phyloP scores from a whole-genome alignment of 768 basidiomycete genomes.

The Pleurotus djamor region DNA sequence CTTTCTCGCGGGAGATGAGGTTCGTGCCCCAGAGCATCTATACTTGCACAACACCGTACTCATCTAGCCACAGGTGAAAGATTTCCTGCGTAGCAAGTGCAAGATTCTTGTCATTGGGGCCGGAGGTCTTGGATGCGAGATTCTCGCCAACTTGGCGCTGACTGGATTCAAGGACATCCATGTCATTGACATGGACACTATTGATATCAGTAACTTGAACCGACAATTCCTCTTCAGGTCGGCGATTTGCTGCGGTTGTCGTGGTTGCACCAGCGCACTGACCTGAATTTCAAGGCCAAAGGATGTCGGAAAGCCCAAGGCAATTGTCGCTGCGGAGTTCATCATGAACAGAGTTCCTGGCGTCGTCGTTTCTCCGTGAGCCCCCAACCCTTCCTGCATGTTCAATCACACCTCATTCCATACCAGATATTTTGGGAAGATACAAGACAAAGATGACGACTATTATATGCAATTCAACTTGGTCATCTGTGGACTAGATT shows the following conservation, averaged over 20 bases:
- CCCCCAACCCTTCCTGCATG: conserved; percentile 11
- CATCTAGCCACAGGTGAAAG: conserved; percentile 63
- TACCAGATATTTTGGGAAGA: conserved; percentile 89
- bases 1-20: conserved; percentile 80
- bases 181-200: conserved; percentile 99
- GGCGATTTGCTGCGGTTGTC: conserved; percentile 4
- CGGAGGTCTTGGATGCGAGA: conserved; percentile 97
- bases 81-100: conserved; percentile 77
- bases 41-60: conserved; percentile 1
- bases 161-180: conserved; percentile 98
- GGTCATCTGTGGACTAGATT: conserved; percentile 96
- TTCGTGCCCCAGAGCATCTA: conserved; percentile 30
- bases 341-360: conserved; percentile 97
- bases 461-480: conserved; percentile 98
- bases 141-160: conserved; percentile 92
- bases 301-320: conserved; percentile 95
- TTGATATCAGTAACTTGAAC: conserved; percentile 98
- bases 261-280: conserved; percentile 1
- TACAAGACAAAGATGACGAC: conserved; percentile 94
- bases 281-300: conserved; percentile 50
- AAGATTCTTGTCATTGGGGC: conserved; percentile 98
- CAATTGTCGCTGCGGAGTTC: conserved; percentile 91
- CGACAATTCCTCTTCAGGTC: conserved; percentile 98
- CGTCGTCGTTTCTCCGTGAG: conserved; percentile 95
- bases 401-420: conserved; percentile 8